Conservation (phyloP, 2,329 filamentous ascomycete genomes). For the Monosporascus sp. region DNA sequence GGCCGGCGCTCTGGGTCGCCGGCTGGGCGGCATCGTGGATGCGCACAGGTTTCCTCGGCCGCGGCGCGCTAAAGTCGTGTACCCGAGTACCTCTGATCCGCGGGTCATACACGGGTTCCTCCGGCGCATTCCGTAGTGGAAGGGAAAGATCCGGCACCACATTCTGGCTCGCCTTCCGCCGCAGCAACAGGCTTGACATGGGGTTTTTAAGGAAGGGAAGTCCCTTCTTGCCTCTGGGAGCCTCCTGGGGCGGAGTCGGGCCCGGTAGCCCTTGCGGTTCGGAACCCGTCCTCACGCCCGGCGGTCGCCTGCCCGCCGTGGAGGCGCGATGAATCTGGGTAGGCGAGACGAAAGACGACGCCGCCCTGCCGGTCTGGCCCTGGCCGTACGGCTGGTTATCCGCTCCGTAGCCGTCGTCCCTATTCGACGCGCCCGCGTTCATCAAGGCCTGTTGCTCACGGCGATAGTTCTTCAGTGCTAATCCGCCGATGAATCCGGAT, state of each 20-base stretch:
- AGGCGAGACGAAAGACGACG: conserved; percentile 43
- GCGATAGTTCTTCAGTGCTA: conserved; percentile 48
- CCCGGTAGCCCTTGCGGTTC: conserved; percentile 31
- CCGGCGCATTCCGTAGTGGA: conserved; percentile 32
- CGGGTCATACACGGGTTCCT: conserved; percentile 53
- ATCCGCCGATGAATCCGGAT: conserved; percentile 50
- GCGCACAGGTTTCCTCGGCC: conserved; percentile 38
- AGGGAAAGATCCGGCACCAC: conserved; percentile 36
- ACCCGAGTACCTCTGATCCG: conserved; percentile 59
- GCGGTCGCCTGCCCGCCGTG: conserved; percentile 36
- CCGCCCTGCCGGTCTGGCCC: conserved; percentile 24
- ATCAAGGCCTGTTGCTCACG: conserved; percentile 28
- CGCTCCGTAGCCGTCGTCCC: conserved; percentile 9
- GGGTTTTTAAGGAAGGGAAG: conserved; percentile 56
- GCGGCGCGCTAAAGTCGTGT: conserved; percentile 61
- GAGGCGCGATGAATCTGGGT: conserved; percentile 40
- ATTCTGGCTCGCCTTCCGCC: conserved; percentile 50
- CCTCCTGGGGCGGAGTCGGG: conserved; percentile 30
- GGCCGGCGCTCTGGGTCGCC: conserved; percentile 13
- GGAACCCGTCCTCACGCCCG: conserved; percentile 34
- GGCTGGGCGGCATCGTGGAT: conserved; percentile 19
- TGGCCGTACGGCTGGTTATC: conserved; percentile 8
- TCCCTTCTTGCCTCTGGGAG: conserved; percentile 45
- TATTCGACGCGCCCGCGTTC: conserved; percentile 14
- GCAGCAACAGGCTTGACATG: conserved; percentile 53